Conservation (phyloP, 768 basidiomycete genomes). For the Leccinum olivaceopallidum region DNA sequence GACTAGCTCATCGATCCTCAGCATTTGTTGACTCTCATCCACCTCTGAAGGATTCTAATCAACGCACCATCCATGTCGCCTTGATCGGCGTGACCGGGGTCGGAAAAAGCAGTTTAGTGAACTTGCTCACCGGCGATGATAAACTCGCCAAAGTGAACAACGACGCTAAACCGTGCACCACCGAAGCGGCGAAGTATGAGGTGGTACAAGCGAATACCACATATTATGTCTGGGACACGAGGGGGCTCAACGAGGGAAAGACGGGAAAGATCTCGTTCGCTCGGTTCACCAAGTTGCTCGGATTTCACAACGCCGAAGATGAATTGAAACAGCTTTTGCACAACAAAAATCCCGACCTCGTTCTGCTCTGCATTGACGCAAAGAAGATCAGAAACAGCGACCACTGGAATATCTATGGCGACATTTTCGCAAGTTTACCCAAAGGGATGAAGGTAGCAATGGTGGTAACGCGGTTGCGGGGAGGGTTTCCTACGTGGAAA, state of each 20-base stretch:
- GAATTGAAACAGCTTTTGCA: constrained; percentile 21
- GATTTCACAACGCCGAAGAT: constrained; percentile 18
- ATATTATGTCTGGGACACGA: constrained; percentile 28
- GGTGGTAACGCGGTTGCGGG: constrained; percentile 18
- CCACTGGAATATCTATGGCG: constrained; percentile 24
- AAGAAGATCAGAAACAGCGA: constrained; percentile 16
- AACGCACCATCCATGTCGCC: constrained; percentile 17
- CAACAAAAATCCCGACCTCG: constrained; percentile 15
- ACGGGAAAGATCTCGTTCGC: not conserved
- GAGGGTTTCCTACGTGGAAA: constrained; percentile 19
- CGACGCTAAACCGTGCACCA: constrained; percentile 24
- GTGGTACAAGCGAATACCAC: constrained; percentile 6
- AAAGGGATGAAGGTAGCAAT: constrained; percentile 16
- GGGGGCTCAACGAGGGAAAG: constrained; percentile 25
- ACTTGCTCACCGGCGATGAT: constrained; percentile 19
- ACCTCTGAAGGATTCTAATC: constrained; percentile 1
- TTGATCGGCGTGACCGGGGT: constrained; percentile 26
- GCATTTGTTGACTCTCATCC: not conserved
- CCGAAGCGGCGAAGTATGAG: constrained; percentile 3
- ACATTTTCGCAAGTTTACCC: constrained; percentile 20
- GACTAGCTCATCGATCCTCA: not conserved
- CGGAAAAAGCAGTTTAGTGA: constrained; percentile 31
- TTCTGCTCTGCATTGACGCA: constrained; percentile 24
- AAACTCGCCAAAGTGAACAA: constrained; percentile 17
- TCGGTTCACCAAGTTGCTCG: constrained; percentile 1